These are phyloP conservation scores for Chaetothyriales sp. DNA, from an alignment of 2,329 filamentous ascomycete genomes.

Conservation along the genomic window DNA sequence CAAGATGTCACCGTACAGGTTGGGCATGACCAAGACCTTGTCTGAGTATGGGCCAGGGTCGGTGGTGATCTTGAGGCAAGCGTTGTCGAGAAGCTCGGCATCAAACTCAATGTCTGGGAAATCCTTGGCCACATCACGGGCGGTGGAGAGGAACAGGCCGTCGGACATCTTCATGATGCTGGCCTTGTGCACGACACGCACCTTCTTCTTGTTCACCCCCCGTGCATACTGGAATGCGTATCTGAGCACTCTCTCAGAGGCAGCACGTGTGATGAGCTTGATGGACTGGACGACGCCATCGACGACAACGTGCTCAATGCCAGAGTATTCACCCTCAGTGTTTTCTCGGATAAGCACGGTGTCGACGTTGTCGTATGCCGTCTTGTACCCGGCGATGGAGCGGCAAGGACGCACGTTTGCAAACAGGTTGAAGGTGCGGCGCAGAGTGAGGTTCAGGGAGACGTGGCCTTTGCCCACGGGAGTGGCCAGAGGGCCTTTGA, in stretches of 20 bases:
- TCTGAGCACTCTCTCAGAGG: constrained; percentile 85
- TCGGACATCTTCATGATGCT: constrained; percentile 98
- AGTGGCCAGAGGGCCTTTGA: constrained; percentile 95
- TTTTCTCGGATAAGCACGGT: constrained; percentile 98
- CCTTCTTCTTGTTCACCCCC: constrained; percentile 87
- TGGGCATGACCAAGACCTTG: constrained; percentile 79
- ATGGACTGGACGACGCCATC: constrained; percentile 98
- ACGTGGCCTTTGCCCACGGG: constrained; percentile 98
- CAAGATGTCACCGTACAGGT: constrained; percentile 98
- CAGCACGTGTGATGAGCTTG: constrained; percentile 90
- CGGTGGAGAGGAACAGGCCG: constrained; percentile 88
- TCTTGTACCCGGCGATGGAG: constrained; percentile 95
- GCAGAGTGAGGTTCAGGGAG: constrained; percentile 94
- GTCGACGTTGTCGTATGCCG: constrained; percentile 91
- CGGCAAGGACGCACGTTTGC: constrained; percentile 97
- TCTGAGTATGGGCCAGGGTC: constrained; percentile 86
- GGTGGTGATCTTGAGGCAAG: constrained; percentile 96
- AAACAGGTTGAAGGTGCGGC: constrained; percentile 98
- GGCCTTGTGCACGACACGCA: constrained; percentile 81
- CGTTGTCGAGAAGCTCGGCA: constrained; percentile 96
- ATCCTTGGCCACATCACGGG: constrained; percentile 75
- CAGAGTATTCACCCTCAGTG: constrained; percentile 98
- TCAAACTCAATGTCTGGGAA: constrained; percentile 95
- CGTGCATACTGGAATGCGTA: constrained; percentile 98
- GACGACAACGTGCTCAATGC: constrained; percentile 95